A percentile compares a stretch with the other conserved stretches of the same genome.
phyloP scores from a whole-genome alignment of 1,139 yeast species.

The Hansenula sp. region DNA sequence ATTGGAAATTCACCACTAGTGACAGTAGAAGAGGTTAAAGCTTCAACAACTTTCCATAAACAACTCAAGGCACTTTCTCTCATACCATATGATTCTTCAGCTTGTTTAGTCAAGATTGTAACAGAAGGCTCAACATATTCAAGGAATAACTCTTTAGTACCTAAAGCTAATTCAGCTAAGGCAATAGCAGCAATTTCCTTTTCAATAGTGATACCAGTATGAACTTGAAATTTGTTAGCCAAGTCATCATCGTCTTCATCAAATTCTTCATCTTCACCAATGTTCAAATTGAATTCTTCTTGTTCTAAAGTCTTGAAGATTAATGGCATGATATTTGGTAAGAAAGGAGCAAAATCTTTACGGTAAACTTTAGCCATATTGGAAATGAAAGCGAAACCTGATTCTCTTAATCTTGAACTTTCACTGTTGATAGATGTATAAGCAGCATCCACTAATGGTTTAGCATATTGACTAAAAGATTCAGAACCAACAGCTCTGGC shows the following conservation, averaged over 20 bases:
- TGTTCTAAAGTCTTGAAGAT: constrained; percentile 81
- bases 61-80: constrained; percentile 82
- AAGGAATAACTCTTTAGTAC: constrained; percentile 76
- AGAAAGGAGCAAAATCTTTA: constrained; percentile 81
- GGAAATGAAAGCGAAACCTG: constrained; percentile 92
- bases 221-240: constrained; percentile 72
- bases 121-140: constrained; percentile 74
- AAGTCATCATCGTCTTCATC: constrained; percentile 46
- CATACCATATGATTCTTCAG: constrained; percentile 85
- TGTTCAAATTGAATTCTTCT: constrained; percentile 59
- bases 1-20: constrained; percentile 56
- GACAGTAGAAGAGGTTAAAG: constrained; percentile 58
- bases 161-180: constrained; percentile 80
- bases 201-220: constrained; percentile 93
- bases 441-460: constrained; percentile 87
- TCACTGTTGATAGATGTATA: constrained; percentile 73
- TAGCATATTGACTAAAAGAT: constrained; percentile 78
- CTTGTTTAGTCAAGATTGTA: constrained; percentile 62
- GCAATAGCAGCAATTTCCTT: constrained; percentile 97
- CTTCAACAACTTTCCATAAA: constrained; percentile 77
- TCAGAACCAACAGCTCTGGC: constrained; percentile 96
- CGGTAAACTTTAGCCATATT: constrained; percentile 95
- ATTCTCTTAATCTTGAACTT: constrained; percentile 84
- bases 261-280: constrained; percentile 34
- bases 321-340: constrained; percentile 78